Evolutionary conservation across 352 stramenopile genomes (phyloP).

Genomic region (Elongisporangium anandrum): DNA sequence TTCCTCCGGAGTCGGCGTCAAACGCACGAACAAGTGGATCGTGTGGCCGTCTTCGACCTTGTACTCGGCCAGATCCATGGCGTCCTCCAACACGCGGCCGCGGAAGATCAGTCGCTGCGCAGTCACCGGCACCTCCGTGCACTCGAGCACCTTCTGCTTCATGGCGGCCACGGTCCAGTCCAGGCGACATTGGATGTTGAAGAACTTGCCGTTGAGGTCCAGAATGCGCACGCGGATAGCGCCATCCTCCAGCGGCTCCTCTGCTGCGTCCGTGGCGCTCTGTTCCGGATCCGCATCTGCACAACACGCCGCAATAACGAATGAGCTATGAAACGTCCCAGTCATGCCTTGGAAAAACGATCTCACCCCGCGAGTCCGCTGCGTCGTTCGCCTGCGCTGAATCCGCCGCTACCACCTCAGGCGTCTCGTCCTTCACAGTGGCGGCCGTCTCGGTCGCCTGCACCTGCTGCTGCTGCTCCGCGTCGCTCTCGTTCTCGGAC

Average conservation of each 20-base stretch:
- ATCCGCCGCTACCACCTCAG: constrained; percentile 2
- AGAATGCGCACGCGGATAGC: constrained; percentile 69
- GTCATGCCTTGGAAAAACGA: not conserved
- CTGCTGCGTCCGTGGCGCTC: not conserved
- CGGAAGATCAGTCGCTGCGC: constrained; percentile 91
- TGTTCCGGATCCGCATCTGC: constrained; percentile 5
- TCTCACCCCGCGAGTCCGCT: not conserved
- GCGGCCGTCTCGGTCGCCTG: constrained; percentile 8
- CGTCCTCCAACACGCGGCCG: constrained; percentile 85
- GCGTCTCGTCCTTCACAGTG: constrained; percentile 8
- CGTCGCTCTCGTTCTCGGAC: constrained; percentile 11
- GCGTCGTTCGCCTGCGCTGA: constrained; percentile 5
- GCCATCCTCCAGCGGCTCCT: constrained; percentile 18
- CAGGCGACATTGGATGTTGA: constrained; percentile 57
- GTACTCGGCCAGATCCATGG: constrained; percentile 65
- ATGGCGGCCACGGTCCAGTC: constrained; percentile 62
- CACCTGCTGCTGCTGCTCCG: constrained; percentile 7
- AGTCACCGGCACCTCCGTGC: constrained; percentile 57
- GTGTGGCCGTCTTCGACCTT: constrained; percentile 90
- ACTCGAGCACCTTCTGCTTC: constrained; percentile 71
- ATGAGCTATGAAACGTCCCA: not conserved
- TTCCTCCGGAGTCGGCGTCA: constrained; percentile 50
- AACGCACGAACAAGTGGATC: constrained; percentile 87
- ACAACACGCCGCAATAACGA: not conserved
- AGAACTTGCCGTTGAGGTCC: constrained; percentile 85